Percentiles rank a stretch among this genome's conserved stretches.
Evolutionary conservation across 305 asterid species (phyloP).

Genomic region (Fraxinus albicans): DNA sequence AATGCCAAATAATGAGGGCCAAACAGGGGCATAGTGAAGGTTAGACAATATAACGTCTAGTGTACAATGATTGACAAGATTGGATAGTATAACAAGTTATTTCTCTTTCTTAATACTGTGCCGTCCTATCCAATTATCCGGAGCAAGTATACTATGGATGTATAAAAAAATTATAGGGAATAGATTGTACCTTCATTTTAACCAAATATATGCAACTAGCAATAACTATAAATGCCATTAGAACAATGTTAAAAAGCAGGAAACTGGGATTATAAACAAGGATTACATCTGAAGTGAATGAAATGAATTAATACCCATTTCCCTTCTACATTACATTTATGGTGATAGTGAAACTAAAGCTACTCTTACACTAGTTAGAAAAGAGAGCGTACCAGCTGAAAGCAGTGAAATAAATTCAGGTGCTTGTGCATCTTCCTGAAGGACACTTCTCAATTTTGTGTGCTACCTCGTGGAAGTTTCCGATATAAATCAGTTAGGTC

Average conservation of each 20-base stretch:
- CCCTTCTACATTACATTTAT: conserved; percentile 24
- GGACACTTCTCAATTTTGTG: not conserved
- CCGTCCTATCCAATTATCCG: not conserved
- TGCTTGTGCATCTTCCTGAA: not conserved
- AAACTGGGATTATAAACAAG: conserved; percentile 15
- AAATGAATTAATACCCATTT: conserved; percentile 12
- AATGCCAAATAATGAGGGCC: no score
- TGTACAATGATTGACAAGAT: not conserved
- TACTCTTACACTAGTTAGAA: conserved; percentile 15
- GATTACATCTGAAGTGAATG: conserved; percentile 7
- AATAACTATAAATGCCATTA: not conserved
- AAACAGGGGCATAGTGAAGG: no score
- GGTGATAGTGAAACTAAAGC: conserved; percentile 16
- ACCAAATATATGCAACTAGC: not conserved
- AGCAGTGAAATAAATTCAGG: conserved; percentile 10
- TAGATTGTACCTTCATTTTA: not conserved
- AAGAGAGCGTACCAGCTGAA: conserved; percentile 5
- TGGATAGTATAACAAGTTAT: not conserved
- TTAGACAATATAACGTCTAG: not conserved
- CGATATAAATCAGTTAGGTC: not conserved
- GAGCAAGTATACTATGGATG: not conserved
- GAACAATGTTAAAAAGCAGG: not conserved
- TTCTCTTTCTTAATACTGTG: not conserved
- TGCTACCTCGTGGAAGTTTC: not conserved
- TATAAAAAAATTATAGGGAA: not conserved